These are phyloP conservation scores for Trametes cingulata DNA, from an alignment of 768 basidiomycete species.

Conservation along the genomic window DNA sequence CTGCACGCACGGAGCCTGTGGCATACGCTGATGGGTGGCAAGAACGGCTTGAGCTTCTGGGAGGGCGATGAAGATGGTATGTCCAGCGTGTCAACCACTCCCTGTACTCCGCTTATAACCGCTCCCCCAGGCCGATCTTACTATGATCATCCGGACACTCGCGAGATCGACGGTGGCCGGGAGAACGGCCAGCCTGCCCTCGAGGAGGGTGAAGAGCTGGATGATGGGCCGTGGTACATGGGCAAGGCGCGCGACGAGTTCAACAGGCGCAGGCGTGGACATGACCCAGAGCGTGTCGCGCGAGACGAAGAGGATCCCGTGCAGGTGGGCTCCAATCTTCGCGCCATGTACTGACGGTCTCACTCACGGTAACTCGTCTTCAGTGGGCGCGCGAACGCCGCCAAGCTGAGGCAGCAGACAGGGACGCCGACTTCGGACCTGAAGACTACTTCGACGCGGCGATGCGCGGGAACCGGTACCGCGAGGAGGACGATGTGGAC, in stretches of 20 bases:
- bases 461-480: slow-evolving; percentile 51
- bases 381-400: slow-evolving; percentile 81
- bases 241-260: slow-evolving; percentile 84
- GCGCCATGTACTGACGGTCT: background rate
- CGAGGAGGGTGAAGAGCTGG: slow-evolving; percentile 28
- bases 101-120: no score
- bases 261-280: slow-evolving; percentile 51
- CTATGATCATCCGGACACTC: slow-evolving; percentile 17
- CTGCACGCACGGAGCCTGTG: slow-evolving; percentile 83
- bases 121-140: slow-evolving; percentile 16
- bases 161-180: slow-evolving; percentile 24
- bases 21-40: slow-evolving; percentile 64
- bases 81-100: no score
- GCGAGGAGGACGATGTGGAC: slow-evolving; percentile 64
- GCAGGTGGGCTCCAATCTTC: slow-evolving; percentile 47
- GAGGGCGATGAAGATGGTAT: slow-evolving; percentile 51
- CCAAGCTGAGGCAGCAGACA: slow-evolving; percentile 59
- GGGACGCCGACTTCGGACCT: slow-evolving; percentile 72
- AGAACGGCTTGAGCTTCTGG: slow-evolving; percentile 70
- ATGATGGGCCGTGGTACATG: slow-evolving; percentile 64
- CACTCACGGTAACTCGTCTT: slow-evolving; percentile 1
- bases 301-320: slow-evolving; percentile 71
- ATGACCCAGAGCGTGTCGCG: slow-evolving; percentile 31
- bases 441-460: slow-evolving; percentile 83
- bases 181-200: slow-evolving; percentile 7